Base-by-base conservation (phyloP, 2,329 filamentous ascomycete species). In the Arachnomyces sp. region DNA sequence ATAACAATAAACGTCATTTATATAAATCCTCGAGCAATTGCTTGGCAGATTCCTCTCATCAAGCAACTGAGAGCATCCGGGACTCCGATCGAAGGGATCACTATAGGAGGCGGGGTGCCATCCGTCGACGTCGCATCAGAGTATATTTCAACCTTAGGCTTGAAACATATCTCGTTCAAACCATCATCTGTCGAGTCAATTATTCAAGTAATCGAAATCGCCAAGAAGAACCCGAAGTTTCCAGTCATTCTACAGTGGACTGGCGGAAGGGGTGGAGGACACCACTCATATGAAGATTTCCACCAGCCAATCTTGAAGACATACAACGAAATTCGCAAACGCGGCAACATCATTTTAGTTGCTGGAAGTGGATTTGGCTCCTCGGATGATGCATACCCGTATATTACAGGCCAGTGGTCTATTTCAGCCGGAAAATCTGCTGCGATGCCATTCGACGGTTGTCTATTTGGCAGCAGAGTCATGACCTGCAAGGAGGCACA, bases 1-100 rank as follows among this genome's bases (percentile, higher is more conserved):
- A 73, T 75, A 48, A 69, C 67, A 2, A 52, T 72, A 48, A 75
- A 75, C 49, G 44, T 75, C 42, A 75, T 75, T 45, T 75, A 75
- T 48, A 69, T 72, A 45, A 72, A 66, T 44, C 72, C 72, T 9
- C 66, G 66, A 40, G 66, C 70, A 7, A 71, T 75, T 60, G 59
- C 55, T 8, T 75, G 72, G 71, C 72, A 75, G 48, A 72, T 75
- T 34, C 65, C 71, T 3, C 57, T 74, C 13, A 55, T 75, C 41
- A 67, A 61, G 28, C 66, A 70, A 36, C 53, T 75, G 28, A 59
- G 66, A 15, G 55, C 63, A 38, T 66, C 71, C 4, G 68, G 68
- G 31, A 56, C 69, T 7, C 67, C 68, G 2, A 66, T 72, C 25
- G 66, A 68, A 40, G 68, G 68, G 45, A 52, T 72, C 29, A 70